These are phyloP conservation scores for Antrodiella citrinella DNA, from an alignment of 768 basidiomycete species.

Conservation along the genomic window DNA sequence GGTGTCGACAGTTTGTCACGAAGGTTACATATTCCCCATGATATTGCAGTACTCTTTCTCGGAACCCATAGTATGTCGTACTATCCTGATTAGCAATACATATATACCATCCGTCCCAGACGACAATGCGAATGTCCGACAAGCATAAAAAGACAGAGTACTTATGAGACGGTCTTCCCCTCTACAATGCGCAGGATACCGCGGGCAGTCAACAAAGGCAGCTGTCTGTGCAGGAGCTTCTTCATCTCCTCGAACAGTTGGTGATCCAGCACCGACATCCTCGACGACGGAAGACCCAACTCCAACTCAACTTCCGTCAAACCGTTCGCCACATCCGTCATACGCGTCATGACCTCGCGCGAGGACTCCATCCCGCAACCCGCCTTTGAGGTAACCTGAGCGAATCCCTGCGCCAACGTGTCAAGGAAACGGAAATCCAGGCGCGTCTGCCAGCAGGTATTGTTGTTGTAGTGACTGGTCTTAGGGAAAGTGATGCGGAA, in stretches of 20 bases:
- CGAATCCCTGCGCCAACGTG: neutral
- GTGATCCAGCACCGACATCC: neutral
- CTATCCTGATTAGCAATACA: too few species aligned
- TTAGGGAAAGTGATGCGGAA: neutral
- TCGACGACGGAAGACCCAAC: neutral
- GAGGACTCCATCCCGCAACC: neutral
- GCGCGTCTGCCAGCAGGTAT: neutral
- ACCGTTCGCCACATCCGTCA: neutral
- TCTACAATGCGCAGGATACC: neutral
- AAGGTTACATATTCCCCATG: conserved; percentile 22
- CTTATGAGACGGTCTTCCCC: neutral
- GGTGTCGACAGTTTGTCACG: conserved; percentile 23
- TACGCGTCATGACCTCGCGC: neutral
- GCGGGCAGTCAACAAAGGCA: conserved; percentile 2
- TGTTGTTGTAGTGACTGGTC: neutral
- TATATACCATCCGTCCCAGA: too few species aligned
- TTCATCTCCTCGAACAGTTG: neutral
- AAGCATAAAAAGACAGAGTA: conserved; percentile 2
- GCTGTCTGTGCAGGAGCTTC: neutral
- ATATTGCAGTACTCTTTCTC: too few species aligned
- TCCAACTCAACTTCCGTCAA: neutral
- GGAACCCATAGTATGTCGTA: too few species aligned
- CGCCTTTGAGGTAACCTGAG: neutral
- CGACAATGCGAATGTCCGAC: too few species aligned
- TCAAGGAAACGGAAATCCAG: neutral